Base-by-base conservation (phyloP, 2,329 filamentous ascomycete species). In the Podosphaera xanthii region DNA sequence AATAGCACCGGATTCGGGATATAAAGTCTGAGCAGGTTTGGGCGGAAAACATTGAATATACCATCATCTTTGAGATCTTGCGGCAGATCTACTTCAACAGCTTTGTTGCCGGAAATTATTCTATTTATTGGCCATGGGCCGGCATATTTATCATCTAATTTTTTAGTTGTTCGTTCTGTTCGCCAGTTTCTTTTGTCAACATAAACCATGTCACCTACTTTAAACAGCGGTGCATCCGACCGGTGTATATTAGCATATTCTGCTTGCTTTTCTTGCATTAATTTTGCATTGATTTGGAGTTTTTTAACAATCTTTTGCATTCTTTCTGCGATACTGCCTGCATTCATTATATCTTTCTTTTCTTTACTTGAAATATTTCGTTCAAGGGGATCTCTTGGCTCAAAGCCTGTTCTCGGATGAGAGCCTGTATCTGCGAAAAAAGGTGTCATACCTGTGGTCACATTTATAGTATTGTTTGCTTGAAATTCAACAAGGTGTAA, bases 401-500 rank as follows among this genome's bases (percentile, higher is more conserved):
- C 48, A 40, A 59, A 60, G 36, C 49, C 58, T n/a, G 58, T 48
- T 2, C 57, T 56, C 1, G 59, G 57, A 50, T 52, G 57, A 46
- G 38, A 55, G 36, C 42, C 40, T 6, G 57, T 58, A 31, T 63
- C 64, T 9, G 58, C 60, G 14, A 58, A 62, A 49, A 64, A 64
- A 2, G 60, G 57, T 0, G 62, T 60, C 14, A 63, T 46, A 9
- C 49, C 31, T 4, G 60, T 64, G n/a, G 60, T 56, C 9, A 35
- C 54, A 22, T 46, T 59, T 0, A 58, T 36, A 0, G 35, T 22
- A 38, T 61, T 64, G 31, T 63, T 62, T 12, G 59, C 58, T 12
- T 60, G 59, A 36, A 63, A 64, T 55, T 65, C 59, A 0, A 61
- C 60, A 3, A 64, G 12, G 3, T 59, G 61, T 9, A 65, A 58